These are phyloP conservation scores for Hypomyces rosellus DNA, from an alignment of 2,329 filamentous ascomycete genomes.

Conservation along the genomic window DNA sequence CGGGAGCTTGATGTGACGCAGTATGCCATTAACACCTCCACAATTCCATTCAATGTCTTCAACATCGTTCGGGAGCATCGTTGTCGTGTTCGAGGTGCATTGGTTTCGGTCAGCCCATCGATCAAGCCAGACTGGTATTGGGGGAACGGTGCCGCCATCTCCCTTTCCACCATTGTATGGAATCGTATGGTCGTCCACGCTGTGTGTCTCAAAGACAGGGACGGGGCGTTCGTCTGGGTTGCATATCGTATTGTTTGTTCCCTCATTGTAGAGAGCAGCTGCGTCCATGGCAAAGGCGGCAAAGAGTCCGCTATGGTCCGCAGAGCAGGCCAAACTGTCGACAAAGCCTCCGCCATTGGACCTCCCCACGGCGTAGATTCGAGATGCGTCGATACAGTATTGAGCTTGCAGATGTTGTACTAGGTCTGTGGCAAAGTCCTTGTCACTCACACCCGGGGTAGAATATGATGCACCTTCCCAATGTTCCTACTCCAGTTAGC, in stretches of 20 bases:
- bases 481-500: conserved; percentile 19
- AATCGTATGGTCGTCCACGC: conserved; percentile 41
- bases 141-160: conserved; percentile 36
- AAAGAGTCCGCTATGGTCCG: conserved; percentile 30
- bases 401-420: conserved; percentile 30
- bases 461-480: conserved; percentile 36
- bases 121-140: conserved; percentile 33
- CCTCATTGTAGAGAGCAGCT: conserved; percentile 37
- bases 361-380: conserved; percentile 37
- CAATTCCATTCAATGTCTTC: conserved; percentile 15
- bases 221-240: conserved; percentile 33
- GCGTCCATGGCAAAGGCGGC: conserved; percentile 36
- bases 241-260: conserved; percentile 21
- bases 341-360: conserved; percentile 42
- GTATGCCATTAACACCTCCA: conserved; percentile 8
- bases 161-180: conserved; percentile 35
- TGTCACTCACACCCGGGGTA: conserved; percentile 29
- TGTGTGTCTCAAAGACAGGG: conserved; percentile 46
- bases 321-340: conserved; percentile 35
- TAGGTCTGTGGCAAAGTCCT: conserved; percentile 38
- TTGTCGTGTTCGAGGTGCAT: conserved; percentile 7
- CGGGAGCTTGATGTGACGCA: conserved; percentile 17
- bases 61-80: conserved; percentile 8
- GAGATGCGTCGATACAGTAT: conserved; percentile 34
- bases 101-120: conserved; percentile 30